phyloP scores from a whole-genome alignment of 148 eudicot genomes.

The Silene conica region DNA sequence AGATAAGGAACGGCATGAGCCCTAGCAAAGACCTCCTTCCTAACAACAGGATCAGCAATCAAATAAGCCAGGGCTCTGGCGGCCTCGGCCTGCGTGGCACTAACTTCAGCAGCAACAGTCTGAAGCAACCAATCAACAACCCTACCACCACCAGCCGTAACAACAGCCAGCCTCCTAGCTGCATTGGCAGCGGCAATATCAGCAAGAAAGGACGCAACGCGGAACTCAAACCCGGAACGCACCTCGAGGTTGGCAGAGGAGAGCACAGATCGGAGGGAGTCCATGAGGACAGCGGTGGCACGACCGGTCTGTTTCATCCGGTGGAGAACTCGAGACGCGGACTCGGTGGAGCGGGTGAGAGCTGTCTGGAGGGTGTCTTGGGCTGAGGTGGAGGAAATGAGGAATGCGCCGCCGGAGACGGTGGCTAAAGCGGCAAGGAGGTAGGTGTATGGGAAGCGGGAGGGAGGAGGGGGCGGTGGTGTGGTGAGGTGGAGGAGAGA shows the following conservation, averaged over 20 bases:
- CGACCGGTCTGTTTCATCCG: conserved; percentile 66
- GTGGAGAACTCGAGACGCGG: conserved; percentile 30
- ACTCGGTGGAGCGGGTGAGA: conserved; percentile 41
- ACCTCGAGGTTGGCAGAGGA: conserved; percentile 82
- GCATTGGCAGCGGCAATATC: conserved; percentile 91
- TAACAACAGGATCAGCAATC: conserved; percentile 75
- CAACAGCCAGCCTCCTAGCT: conserved; percentile 67
- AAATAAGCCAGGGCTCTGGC: conserved; percentile 93
- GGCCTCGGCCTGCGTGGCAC: conserved; percentile 75
- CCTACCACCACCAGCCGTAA: conserved; percentile 77
- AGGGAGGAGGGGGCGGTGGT: conserved; percentile 1
- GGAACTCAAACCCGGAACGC: conserved; percentile 72
- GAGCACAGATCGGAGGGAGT: conserved; percentile 66
- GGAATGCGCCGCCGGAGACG: conserved; percentile 32
- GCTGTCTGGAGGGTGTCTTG: conserved; percentile 28
- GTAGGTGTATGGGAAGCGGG: conserved; percentile 7
- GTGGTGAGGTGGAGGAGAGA: background rate
- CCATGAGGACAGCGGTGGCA: conserved; percentile 75
- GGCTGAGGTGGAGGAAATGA: conserved; percentile 8
- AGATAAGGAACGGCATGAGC: conserved; percentile 69
- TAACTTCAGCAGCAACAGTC: conserved; percentile 36
- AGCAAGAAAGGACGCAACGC: conserved; percentile 89
- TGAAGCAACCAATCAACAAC: conserved; percentile 90
- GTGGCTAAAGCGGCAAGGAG: conserved; percentile 27
- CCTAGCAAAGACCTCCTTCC: conserved; percentile 59